Evolutionary conservation across 1,284 basidiomycete genomes (phyloP), one percentile per base, ranked within the genome.

Genomic region (Ganoderma multipileum): DNA sequence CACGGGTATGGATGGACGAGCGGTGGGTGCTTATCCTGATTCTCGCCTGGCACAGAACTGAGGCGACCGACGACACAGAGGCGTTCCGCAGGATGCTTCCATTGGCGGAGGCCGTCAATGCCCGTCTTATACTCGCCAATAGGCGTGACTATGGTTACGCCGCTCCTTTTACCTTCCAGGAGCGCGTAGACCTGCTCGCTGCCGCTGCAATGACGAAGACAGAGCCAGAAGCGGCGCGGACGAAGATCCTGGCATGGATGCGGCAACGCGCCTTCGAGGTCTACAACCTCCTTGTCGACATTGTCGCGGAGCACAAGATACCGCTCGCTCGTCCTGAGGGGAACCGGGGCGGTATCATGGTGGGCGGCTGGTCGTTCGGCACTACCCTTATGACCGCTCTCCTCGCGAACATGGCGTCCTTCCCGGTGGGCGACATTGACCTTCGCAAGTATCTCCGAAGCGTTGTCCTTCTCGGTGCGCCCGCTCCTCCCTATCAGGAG

Each of bases 1-100:
- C 76, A 78, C 39, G 77, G 77, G 14, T 74, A 71, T 3, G 68
- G 66, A 36, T 77, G 76, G 64, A 71, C 74, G 38, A 67, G 72
- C 9, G 76, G 77, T 77, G 41, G 14, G 65, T 42, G 2, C 33
- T 8, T 33, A 33, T 33, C 33, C 33, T 8, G 33, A 33, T 33
- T 33, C 4, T 33, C 33, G 33, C 8, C 33, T 8, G 33, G 3
- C 33, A 33, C 33, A 33, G 33, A 33, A 33, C 33, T 26, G 16
- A 50, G 1, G 9, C 23, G 7, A 12, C 11, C 11, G 23, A 50
- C 23, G 8, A 50, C 6, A 23, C 23, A 50, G 55, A 23, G 6
- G 36, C 41, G 18, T 65, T 50, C 23, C 28, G 30, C 16, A 50
- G 39, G 1, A n/a, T 65, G 28, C 12, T 60, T 14, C 57, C 55